Conservation (phyloP, 179 eudicot species). For the Spergularia azorica region DNA sequence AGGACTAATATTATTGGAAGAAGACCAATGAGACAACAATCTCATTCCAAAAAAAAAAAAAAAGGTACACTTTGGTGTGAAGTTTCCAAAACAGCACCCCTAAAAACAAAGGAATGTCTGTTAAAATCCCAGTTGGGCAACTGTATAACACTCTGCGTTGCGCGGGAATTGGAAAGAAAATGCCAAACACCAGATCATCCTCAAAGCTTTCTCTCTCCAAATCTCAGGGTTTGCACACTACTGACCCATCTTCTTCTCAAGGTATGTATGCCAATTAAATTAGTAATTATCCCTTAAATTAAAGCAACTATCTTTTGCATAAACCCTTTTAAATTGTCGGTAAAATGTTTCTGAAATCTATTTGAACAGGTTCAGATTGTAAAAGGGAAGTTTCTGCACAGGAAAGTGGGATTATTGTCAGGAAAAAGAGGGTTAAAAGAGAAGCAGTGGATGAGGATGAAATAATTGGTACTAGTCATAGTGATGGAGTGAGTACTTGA, state of each 20-base stretch:
- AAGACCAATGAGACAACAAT: slow-evolving; percentile 20
- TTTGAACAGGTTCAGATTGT: slow-evolving; percentile 25
- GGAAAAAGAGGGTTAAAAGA: slow-evolving; percentile 59
- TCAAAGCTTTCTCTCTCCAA: slow-evolving; percentile 20
- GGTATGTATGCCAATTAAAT: slow-evolving; percentile 13
- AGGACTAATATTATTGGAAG: not conserved
- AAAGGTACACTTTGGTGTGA: too few species aligned
- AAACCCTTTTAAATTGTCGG: not conserved
- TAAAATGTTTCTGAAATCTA: not conserved
- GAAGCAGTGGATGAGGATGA: slow-evolving; percentile 27
- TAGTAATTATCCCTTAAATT: not conserved
- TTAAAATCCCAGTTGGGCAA: slow-evolving; percentile 27
- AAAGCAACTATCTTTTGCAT: not conserved
- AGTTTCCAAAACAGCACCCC: not conserved
- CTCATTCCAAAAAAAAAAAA: not conserved
- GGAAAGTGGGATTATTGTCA: slow-evolving; percentile 43
- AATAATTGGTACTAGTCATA: slow-evolving; percentile 23
- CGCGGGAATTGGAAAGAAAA: slow-evolving; percentile 32
- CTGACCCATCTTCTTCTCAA: slow-evolving; percentile 19
- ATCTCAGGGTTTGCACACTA: slow-evolving; percentile 9
- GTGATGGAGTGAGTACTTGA: slow-evolving; percentile 28
- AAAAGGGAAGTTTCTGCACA: slow-evolving; percentile 27
- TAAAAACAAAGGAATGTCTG: slow-evolving; percentile 18
- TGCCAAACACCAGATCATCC: slow-evolving; percentile 37
- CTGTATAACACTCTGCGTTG: slow-evolving; percentile 14